phyloP scores from a whole-genome alignment of 345 rosid species.

The Camelina laxa region DNA sequence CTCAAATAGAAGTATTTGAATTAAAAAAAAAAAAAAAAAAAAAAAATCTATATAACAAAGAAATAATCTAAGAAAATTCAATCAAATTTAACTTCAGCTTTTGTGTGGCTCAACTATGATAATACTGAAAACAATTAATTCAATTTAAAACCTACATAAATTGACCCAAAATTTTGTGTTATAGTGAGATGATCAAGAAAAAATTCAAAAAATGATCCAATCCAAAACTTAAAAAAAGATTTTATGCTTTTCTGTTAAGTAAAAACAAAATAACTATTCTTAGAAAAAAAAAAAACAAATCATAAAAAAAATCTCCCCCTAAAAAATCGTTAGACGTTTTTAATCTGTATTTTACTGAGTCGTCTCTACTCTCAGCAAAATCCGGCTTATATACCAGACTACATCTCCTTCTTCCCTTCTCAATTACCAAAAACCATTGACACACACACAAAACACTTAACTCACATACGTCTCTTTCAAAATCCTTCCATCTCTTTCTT shows the following conservation, averaged over 20 bases:
- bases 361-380: constrained; percentile 13
- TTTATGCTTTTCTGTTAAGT: not conserved
- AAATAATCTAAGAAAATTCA: constrained; percentile 1
- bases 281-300: constrained; percentile 9
- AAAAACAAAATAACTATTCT: constrained; percentile 6
- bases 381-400: constrained; percentile 30
- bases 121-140: not conserved
- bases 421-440: constrained; percentile 31
- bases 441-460: not conserved
- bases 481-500: not conserved
- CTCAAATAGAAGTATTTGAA: too few species aligned
- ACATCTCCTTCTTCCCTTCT: constrained; percentile 2
- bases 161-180: too few species aligned
- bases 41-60: not conserved
- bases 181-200: too few species aligned
- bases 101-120: not conserved
- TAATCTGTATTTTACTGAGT: constrained; percentile 1
- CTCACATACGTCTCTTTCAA: not conserved
- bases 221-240: constrained; percentile 2
- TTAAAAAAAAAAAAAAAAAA: too few species aligned
- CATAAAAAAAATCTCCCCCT: not conserved
- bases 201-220: not conserved
- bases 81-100: not conserved
- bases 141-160: not conserved
- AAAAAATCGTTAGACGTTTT: not conserved